Evolutionary conservation across 495 filamentous ascomycete species (phyloP).

Genomic region (Aspergillus haitiensis): DNA sequence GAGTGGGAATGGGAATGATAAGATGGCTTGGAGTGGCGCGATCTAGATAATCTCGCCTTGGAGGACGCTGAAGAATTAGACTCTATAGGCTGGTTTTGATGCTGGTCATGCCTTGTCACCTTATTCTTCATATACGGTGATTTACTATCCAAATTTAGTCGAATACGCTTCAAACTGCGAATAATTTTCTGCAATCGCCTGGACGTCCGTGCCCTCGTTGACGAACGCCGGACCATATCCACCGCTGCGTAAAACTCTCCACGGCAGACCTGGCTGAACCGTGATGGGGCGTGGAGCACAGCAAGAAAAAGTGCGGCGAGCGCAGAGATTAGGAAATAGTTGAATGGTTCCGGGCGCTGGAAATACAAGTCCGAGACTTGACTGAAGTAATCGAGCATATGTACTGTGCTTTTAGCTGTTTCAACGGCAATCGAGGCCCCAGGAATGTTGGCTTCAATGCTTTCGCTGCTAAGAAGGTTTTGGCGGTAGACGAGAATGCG

Average conservation of each 20-base stretch:
- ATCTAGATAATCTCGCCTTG: no score
- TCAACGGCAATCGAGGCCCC: slow-evolving; percentile 68
- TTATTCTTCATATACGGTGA: neutral
- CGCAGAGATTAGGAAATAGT: slow-evolving; percentile 79
- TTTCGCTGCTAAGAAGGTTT: slow-evolving; percentile 67
- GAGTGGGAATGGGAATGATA: neutral
- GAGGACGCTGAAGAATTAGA: no score
- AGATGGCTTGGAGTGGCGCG: neutral
- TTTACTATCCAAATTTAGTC: slow-evolving; percentile 24
- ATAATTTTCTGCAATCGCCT: slow-evolving; percentile 44
- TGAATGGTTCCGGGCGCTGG: slow-evolving; percentile 74
- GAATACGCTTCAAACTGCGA: slow-evolving; percentile 40
- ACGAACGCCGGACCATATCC: slow-evolving; percentile 69
- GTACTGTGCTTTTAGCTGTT: slow-evolving; percentile 74
- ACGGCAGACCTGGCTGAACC: slow-evolving; percentile 66
- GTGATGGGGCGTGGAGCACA: slow-evolving; percentile 70
- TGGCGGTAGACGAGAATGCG: slow-evolving; percentile 79
- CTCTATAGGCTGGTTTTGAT: neutral
- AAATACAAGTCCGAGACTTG: slow-evolving; percentile 72
- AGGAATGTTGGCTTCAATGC: slow-evolving; percentile 64
- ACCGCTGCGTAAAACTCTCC: slow-evolving; percentile 80
- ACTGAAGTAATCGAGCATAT: slow-evolving; percentile 69
- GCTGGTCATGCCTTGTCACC: neutral
- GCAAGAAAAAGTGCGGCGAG: slow-evolving; percentile 79
- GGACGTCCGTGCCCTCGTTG: slow-evolving; percentile 38